Conservation (phyloP, 306 rosid genomes). For the Dalbergia cochinchinensis region DNA sequence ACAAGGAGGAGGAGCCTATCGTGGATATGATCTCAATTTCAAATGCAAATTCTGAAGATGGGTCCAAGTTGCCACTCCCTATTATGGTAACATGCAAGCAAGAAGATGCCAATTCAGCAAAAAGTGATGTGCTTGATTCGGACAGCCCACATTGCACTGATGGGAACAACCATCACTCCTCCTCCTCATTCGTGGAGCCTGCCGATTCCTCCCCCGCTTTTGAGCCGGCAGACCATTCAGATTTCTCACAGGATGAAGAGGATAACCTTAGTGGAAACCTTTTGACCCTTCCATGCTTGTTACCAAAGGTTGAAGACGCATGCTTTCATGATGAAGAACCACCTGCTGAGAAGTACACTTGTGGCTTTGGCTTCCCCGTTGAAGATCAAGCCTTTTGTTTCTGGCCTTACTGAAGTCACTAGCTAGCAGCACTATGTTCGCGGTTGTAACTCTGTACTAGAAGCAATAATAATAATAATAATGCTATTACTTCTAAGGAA, state of each 20-base stretch:
- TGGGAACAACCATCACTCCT: constrained; percentile 49
- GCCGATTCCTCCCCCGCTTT: constrained; percentile 67
- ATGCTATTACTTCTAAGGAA: constrained; percentile 35
- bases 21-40: constrained; percentile 42
- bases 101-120: constrained; percentile 86
- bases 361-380: constrained; percentile 56
- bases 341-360: constrained; percentile 48
- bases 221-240: constrained; percentile 73
- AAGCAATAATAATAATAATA: constrained; percentile 51
- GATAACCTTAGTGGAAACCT: constrained; percentile 59
- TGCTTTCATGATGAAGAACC: constrained; percentile 54
- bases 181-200: constrained; percentile 66
- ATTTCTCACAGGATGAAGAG: constrained; percentile 84
- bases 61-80: constrained; percentile 50
- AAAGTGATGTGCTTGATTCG: constrained; percentile 77
- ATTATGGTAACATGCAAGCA: constrained; percentile 64
- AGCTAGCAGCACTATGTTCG: neutral
- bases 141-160: constrained; percentile 74
- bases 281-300: constrained; percentile 54
- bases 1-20: constrained; percentile 43
- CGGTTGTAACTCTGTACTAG: constrained; percentile 58
- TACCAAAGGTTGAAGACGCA: constrained; percentile 62
- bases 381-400: constrained; percentile 75
- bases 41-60: constrained; percentile 51
- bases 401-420: constrained; percentile 59